phyloP scores from a whole-genome alignment of 257 asterid species.

The Petrea volubilis region DNA sequence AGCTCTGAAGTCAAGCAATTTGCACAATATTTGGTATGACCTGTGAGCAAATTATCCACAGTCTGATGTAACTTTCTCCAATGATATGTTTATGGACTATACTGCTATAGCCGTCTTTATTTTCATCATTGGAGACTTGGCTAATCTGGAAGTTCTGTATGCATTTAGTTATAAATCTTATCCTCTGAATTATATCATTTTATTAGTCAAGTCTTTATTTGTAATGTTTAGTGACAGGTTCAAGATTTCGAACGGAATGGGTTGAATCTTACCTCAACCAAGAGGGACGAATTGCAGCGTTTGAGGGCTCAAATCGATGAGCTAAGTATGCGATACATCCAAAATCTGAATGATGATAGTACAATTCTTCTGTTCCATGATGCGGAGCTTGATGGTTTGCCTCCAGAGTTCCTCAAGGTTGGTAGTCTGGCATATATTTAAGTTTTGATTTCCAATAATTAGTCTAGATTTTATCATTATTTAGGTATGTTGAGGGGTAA shows the following conservation, averaged over 20 bases:
- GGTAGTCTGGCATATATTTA: slow-evolving; percentile 1
- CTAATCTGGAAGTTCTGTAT: slow-evolving; percentile 4
- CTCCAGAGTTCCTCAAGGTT: slow-evolving; percentile 79
- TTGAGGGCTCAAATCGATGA: slow-evolving; percentile 76
- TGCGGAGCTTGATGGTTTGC: slow-evolving; percentile 80
- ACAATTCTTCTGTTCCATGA: slow-evolving; percentile 66
- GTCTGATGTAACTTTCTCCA: slow-evolving; percentile 11
- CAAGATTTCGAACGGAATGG: slow-evolving; percentile 94
- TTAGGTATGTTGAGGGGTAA: slow-evolving; percentile 21
- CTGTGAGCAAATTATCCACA: slow-evolving; percentile 15
- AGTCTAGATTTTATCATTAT: background rate
- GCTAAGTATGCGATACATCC: slow-evolving; percentile 75
- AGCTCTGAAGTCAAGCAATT: slow-evolving; percentile 68
- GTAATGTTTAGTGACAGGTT: slow-evolving; percentile 89
- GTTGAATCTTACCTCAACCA: slow-evolving; percentile 72
- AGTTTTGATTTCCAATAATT: background rate
- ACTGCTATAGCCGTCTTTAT: slow-evolving; percentile 12
- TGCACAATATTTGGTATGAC: slow-evolving; percentile 73
- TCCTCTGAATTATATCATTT: background rate
- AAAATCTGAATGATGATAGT: slow-evolving; percentile 68
- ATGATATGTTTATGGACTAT: background rate
- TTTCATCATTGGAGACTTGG: background rate
- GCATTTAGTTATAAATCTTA: background rate
- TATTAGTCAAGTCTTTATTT: slow-evolving; percentile 45
- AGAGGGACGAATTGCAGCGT: slow-evolving; percentile 87